Percentiles rank a stretch among this genome's conserved stretches.
Evolutionary conservation across 768 basidiomycete species (phyloP).

Genomic region (Boletus rufocinnamomeus): DNA sequence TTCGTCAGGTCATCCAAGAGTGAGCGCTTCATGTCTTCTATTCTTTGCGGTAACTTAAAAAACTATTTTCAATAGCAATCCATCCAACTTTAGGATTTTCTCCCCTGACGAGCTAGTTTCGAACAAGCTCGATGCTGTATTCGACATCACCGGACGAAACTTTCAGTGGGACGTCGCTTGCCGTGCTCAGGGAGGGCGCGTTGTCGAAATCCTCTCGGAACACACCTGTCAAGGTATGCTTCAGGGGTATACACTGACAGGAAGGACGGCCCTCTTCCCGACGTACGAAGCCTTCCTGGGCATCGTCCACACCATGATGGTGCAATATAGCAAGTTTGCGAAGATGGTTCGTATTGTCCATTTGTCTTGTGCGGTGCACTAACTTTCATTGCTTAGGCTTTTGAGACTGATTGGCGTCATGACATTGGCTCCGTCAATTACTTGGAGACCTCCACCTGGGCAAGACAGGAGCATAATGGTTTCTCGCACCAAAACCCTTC

Average conservation of each 20-base stretch:
- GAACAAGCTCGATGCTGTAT: slow-evolving; percentile 84
- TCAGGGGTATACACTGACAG: slow-evolving; percentile 91
- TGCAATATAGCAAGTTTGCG: slow-evolving; percentile 84
- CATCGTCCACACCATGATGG: slow-evolving; percentile 88
- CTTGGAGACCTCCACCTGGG: slow-evolving; percentile 86
- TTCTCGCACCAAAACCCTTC: slow-evolving; percentile 88
- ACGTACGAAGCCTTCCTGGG: slow-evolving; percentile 92
- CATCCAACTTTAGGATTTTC: slow-evolving; percentile 80
- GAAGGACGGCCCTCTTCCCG: slow-evolving; percentile 82
- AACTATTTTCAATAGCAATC: slow-evolving; percentile 55
- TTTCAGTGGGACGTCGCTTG: slow-evolving; percentile 82
- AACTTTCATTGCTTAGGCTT: slow-evolving; percentile 33
- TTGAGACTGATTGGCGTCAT: slow-evolving; percentile 72
- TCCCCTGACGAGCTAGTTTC: slow-evolving; percentile 87
- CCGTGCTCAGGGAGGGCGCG: slow-evolving; percentile 73
- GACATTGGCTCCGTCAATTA: slow-evolving; percentile 77
- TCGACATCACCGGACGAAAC: slow-evolving; percentile 67
- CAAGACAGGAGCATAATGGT: slow-evolving; percentile 86
- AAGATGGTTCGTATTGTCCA: slow-evolving; percentile 62
- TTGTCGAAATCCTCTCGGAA: slow-evolving; percentile 87
- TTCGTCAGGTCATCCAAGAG: slow-evolving; percentile 58
- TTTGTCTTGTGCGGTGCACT: background rate
- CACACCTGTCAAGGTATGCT: slow-evolving; percentile 90
- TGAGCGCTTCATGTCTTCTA: slow-evolving; percentile 31
- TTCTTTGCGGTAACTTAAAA: background rate